These are phyloP conservation scores for Jaapia argillacea DNA, from an alignment of 768 basidiomycete species.

Conservation along the genomic window DNA sequence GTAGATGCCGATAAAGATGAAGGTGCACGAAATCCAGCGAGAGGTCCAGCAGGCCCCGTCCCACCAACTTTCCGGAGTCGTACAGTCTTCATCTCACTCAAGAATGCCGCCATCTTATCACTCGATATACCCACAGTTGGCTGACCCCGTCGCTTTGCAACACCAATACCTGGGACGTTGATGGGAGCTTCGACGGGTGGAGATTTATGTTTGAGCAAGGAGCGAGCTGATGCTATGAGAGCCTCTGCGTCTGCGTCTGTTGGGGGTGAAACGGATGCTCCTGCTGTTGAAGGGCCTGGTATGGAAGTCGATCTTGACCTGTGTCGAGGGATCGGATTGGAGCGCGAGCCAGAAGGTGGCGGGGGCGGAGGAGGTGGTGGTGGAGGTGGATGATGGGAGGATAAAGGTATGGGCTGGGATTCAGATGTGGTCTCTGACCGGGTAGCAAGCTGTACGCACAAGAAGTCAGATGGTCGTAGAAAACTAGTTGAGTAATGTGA, in stretches of 20 bases:
- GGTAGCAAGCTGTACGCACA: not conserved
- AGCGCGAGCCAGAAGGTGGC: not conserved
- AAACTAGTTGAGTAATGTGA: no score
- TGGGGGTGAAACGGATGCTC: slow-evolving; percentile 6
- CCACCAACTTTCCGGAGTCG: slow-evolving; percentile 50
- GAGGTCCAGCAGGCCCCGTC: no score
- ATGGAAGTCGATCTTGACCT: no score
- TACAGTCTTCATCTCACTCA: slow-evolving; percentile 72
- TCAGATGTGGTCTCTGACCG: slow-evolving; percentile 2
- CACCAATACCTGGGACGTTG: slow-evolving; percentile 27
- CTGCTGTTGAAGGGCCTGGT: no score
- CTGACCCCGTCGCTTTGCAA: slow-evolving; percentile 37
- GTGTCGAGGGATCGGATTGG: not conserved
- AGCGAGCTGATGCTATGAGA: slow-evolving; percentile 51
- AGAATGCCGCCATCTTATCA: slow-evolving; percentile 78
- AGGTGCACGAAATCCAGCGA: no score
- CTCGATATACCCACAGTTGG: slow-evolving; percentile 66
- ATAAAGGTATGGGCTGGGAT: slow-evolving; percentile 2
- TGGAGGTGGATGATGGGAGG: slow-evolving; percentile 6
- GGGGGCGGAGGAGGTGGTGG: slow-evolving; percentile 12
- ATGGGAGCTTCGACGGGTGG: slow-evolving; percentile 60
- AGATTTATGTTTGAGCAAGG: slow-evolving; percentile 50
- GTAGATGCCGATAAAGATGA: no score
- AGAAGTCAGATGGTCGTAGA: not conserved
- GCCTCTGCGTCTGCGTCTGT: slow-evolving; percentile 17